Evolutionary conservation across 78 protist genomes (phyloP).

Genomic region (Bigelowiella natans): DNA sequence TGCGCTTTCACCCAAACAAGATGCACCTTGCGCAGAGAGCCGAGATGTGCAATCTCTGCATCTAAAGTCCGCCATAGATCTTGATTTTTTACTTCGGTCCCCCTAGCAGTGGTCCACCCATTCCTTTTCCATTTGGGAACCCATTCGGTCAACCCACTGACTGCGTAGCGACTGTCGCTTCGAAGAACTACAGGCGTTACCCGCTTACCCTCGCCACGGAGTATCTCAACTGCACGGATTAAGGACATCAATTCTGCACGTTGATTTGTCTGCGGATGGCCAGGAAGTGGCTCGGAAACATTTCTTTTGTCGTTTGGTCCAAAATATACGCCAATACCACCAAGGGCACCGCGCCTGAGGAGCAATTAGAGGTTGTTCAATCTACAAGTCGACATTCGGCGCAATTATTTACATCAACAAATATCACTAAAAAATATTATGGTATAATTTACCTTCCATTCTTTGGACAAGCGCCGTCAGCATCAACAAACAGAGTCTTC

Average conservation of each 20-base stretch:
- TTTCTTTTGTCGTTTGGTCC: conserved; percentile 12
- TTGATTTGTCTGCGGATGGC: conserved; percentile 2
- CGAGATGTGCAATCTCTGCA: background rate
- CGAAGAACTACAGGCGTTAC: background rate
- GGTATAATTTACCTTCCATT: no score
- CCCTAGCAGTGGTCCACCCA: background rate
- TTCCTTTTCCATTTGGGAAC: background rate
- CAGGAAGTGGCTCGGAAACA: background rate
- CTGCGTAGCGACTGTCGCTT: background rate
- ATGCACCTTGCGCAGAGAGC: background rate
- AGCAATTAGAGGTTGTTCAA: no score
- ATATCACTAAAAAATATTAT: no score
- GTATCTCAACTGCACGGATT: background rate
- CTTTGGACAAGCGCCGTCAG: background rate
- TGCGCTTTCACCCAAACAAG: background rate
- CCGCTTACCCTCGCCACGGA: background rate
- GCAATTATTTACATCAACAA: no score
- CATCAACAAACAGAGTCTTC: background rate
- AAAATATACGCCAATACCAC: conserved; percentile 18
- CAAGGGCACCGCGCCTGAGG: background rate
- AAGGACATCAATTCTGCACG: background rate
- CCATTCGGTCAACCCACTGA: background rate
- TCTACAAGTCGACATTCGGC: no score
- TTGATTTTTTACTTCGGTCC: background rate
- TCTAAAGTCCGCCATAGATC: background rate